A percentile compares a stretch with the other conserved stretches of the same genome.
Conservation (phyloP, 164 flowering plant genomes). For the Brasenia schreberi region DNA sequence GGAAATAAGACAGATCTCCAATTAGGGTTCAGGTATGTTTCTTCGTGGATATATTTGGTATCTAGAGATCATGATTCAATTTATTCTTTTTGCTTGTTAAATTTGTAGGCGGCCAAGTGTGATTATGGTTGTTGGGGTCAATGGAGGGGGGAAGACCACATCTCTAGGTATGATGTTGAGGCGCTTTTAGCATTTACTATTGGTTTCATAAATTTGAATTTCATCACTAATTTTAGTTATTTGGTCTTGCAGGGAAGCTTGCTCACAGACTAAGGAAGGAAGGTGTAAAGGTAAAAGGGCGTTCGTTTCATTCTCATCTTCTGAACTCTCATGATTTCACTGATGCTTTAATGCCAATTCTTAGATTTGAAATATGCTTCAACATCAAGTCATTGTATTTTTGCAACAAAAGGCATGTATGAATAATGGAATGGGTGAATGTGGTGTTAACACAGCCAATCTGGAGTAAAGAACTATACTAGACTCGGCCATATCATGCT, state of each 20-base stretch:
- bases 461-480: too few species aligned
- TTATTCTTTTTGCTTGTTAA: background rate
- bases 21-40: slow-evolving; percentile 69
- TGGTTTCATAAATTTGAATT: background rate
- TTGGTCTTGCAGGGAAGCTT: slow-evolving; percentile 63
- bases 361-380: too few species aligned
- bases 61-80: background rate
- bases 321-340: background rate
- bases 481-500: too few species aligned
- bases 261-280: slow-evolving; percentile 80
- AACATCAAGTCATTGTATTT: background rate
- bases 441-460: background rate
- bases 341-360: too few species aligned
- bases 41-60: background rate
- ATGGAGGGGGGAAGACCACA: slow-evolving; percentile 99
- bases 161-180: slow-evolving; percentile 55
- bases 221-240: slow-evolving; percentile 1
- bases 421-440: background rate
- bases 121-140: slow-evolving; percentile 88
- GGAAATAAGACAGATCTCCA: slow-evolving; percentile 70
- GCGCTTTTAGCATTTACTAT: background rate
- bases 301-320: background rate
- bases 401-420: background rate
- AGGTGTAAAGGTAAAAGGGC: slow-evolving; percentile 53
- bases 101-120: slow-evolving; percentile 77